Percentiles rank a stretch among this genome's conserved stretches.
phyloP scores from a whole-genome alignment of 371 early-diverging fungal genomes.

The Apophysomyces ossiformis region DNA sequence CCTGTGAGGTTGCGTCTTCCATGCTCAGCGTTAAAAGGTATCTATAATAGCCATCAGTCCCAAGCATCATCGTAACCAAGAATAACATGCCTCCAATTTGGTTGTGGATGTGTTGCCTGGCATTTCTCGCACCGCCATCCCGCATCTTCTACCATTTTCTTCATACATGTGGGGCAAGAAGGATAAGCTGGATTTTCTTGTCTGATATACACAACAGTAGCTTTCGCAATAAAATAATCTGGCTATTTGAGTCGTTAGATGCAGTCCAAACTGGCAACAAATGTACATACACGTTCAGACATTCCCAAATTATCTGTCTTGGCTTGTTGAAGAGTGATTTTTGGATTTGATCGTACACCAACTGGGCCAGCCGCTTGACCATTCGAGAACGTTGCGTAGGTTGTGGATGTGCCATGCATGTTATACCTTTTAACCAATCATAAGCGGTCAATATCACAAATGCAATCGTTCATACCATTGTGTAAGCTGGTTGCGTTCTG shows the following conservation, averaged over 20 bases:
- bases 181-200: constrained; percentile 78
- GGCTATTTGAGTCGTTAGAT: constrained; percentile 33
- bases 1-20: constrained; percentile 81
- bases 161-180: constrained; percentile 91
- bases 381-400: constrained; percentile 14
- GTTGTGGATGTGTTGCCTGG: constrained; percentile 62
- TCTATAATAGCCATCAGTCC: constrained; percentile 29
- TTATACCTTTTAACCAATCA: constrained; percentile 7
- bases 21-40: constrained; percentile 79
- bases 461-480: constrained; percentile 81
- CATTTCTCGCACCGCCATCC: constrained; percentile 98
- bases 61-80: not conserved
- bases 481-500: constrained; percentile 79
- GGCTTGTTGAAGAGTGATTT: constrained; percentile 70
- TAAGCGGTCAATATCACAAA: not conserved
- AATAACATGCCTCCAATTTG: constrained; percentile 68
- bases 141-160: constrained; percentile 77
- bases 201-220: constrained; percentile 67
- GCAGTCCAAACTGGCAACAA: not conserved
- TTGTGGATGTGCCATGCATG: constrained; percentile 14
- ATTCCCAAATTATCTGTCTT: constrained; percentile 71
- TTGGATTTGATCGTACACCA: constrained; percentile 21
- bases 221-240: constrained; percentile 74
- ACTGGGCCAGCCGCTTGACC: constrained; percentile 3
- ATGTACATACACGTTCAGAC: constrained; percentile 51